Evolutionary conservation across 768 basidiomycete species (phyloP), one percentile per base, ranked within the genome.

Genomic region (Collybia nuda): DNA sequence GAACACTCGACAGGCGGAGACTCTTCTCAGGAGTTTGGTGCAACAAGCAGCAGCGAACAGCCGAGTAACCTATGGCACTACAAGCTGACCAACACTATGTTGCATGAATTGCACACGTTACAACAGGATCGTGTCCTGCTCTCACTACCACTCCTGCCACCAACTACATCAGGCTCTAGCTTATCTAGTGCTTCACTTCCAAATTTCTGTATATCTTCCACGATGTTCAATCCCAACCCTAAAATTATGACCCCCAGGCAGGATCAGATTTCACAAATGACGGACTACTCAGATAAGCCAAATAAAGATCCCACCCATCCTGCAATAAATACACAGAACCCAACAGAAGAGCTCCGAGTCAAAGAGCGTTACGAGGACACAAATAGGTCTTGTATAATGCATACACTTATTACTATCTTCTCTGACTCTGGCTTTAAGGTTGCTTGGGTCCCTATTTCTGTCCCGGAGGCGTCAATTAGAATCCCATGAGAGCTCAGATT

Each of bases 21-120:
- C 17, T 47, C 57, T 9, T 57, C 62, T 36, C 53, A 60, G 8
- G 56, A 62, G 23, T 17, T 18, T 8, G 60, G 67, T 19, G 62
- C 61, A 18, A 53, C 55, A 37, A 65, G 66, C 23, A 56, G 63
- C 44, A 53, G 49, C 29, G 44, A 39, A 40, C 44, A 40, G 29
- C 21, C 40, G 39, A 24, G 43, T 23, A 65, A 63, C 42, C 44
- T 58, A 45, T 59, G 68, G 58, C 68, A 78, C 54, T 92, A 91
- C 69, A 77, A 78, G 61, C 68, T 72, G 26, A 71, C 79, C 49
- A 92, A 92, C 66, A 77, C 57, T 41, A 68, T 88, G 55, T 78
- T 92, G 32, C 82, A 86, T 50, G 82, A 90, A 58, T 63, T 90
- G 45, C 89, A 91, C 57, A 74, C 81, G 35, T 73, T 85, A 19